Base-by-base conservation (phyloP, 1,139 yeast species). In the Candida sojae region DNA sequence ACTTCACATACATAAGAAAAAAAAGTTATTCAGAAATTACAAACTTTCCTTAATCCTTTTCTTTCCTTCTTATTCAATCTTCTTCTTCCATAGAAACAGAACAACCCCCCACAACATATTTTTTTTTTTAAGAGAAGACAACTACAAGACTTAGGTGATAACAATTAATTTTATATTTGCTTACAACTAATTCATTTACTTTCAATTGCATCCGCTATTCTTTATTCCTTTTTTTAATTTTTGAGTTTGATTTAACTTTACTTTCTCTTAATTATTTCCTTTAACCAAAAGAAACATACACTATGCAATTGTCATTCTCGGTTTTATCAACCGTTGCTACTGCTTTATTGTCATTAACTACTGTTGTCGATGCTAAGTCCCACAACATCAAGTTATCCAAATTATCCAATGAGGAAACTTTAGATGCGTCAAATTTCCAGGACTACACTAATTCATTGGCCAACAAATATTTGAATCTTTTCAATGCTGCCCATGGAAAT, bases 391-490 rank as follows among this genome's bases (percentile, higher is more conserved):
- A 81, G 58, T 77, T 88, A 60, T 75, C 79, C 59, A 88, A 86
- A 69, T 76, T 82, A 44, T 79, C 92, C 6, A 62, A 77, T 43
- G 83, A 80, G 30, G 90, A 84, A 48, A 79, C 83, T 39, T 76
- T 84, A 58, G 77, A 80, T 53, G 88, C 84, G 43, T 71, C 75
- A 47, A 71, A 77, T 33, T 87, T 85, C 64, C 71, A 72, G 42
- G 83, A 86, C 51, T 90, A 89, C 63, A 77, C 89, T 51, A 69
- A 75, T 40, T 80, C 86, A n/a, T 77, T 90, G 63, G 87, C 88
- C 54, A 75, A 80, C 62, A 90, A 89, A 72, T 91, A 90, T 67
- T 64, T 86, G 57, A 73, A 77, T 48, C 63, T 77, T 46, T 86
- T 75, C 70, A 75, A 79, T 61, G 75, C 66, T 29, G 71, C 70